A percentile compares a stretch with the other conserved stretches of the same genome.
Conservation (phyloP, 2,329 filamentous ascomycete genomes). For the Sphaceloma murrayae region DNA sequence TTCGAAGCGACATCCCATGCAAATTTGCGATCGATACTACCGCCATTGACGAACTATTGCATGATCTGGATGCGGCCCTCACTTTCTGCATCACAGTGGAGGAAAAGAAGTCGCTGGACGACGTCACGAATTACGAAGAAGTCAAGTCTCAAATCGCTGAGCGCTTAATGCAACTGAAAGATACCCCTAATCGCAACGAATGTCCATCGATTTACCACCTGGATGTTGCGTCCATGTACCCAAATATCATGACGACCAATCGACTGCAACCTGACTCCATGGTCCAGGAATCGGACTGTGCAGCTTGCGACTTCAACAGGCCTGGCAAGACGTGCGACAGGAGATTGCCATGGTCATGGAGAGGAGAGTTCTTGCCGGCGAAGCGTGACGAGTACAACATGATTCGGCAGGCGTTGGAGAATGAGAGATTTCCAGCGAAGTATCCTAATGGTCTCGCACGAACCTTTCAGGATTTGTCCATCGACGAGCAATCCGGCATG, state of each 20-base stretch:
- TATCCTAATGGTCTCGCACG: slow-evolving; percentile 59
- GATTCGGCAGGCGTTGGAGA: slow-evolving; percentile 84
- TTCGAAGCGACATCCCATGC: slow-evolving; percentile 87
- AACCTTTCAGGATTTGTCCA: slow-evolving; percentile 68
- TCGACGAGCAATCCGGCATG: slow-evolving; percentile 71
- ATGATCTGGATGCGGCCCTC: slow-evolving; percentile 78
- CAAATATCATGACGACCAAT: slow-evolving; percentile 99
- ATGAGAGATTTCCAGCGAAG: slow-evolving; percentile 82
- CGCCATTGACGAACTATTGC: slow-evolving; percentile 80
- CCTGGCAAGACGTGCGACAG: slow-evolving; percentile 96
- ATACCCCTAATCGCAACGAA: slow-evolving; percentile 75
- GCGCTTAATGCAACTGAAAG: slow-evolving; percentile 61
- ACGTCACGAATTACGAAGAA: slow-evolving; percentile 43
- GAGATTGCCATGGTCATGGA: slow-evolving; percentile 91
- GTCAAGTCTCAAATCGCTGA: slow-evolving; percentile 73
- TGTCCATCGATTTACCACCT: slow-evolving; percentile 91
- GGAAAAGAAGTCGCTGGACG: slow-evolving; percentile 44
- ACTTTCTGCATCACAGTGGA: slow-evolving; percentile 60
- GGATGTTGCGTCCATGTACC: slow-evolving; percentile 98
- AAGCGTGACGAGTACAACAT: slow-evolving; percentile 99
- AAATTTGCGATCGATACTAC: slow-evolving; percentile 84
- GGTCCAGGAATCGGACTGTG: slow-evolving; percentile 92
- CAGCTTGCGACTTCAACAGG: slow-evolving; percentile 94
- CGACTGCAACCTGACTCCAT: slow-evolving; percentile 97
- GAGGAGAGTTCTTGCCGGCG: slow-evolving; percentile 91